Conservation (phyloP, 2,329 filamentous ascomycete genomes). For the Calonectria hongkongensis region DNA sequence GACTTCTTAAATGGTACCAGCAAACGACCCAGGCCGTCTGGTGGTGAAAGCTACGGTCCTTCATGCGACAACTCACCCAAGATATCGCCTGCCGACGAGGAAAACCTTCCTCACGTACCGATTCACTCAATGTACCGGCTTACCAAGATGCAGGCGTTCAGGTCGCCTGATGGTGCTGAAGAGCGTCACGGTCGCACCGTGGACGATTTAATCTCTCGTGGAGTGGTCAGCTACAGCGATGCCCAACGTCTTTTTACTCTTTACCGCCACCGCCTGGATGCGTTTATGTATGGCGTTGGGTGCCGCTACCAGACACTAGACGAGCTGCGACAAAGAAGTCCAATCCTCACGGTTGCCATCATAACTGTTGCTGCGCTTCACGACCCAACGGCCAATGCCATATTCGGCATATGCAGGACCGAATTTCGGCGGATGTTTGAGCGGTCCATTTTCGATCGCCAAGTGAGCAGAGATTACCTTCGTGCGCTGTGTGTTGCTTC, state of each 20-base stretch:
- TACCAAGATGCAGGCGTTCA: slow-evolving; percentile 58
- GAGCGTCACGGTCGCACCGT: slow-evolving; percentile 26
- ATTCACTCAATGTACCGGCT: slow-evolving; percentile 60
- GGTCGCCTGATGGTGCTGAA: slow-evolving; percentile 52
- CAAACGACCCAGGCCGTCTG: slow-evolving; percentile 23
- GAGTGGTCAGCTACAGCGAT: slow-evolving; percentile 65
- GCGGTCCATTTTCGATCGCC: slow-evolving; percentile 61
- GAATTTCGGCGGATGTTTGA: slow-evolving; percentile 74
- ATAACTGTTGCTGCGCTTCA: slow-evolving; percentile 76
- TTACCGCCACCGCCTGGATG: slow-evolving; percentile 69
- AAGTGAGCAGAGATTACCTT: slow-evolving; percentile 69
- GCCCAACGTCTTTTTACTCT: slow-evolving; percentile 70
- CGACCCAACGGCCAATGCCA: slow-evolving; percentile 70
- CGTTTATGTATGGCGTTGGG: slow-evolving; percentile 70
- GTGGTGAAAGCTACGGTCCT: slow-evolving; percentile 34
- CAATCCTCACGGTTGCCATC: slow-evolving; percentile 72
- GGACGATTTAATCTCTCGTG: slow-evolving; percentile 60
- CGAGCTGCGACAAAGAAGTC: slow-evolving; percentile 72
- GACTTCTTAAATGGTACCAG: slow-evolving; percentile 1
- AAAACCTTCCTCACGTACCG: slow-evolving; percentile 57
- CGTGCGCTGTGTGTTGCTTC: slow-evolving; percentile 76
- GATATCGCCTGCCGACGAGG: slow-evolving; percentile 52
- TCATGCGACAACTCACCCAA: slow-evolving; percentile 47
- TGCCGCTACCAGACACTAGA: slow-evolving; percentile 68
- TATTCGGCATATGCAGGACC: slow-evolving; percentile 71